Base-by-base conservation (phyloP, 2,329 filamentous ascomycete genomes). In the Colletotrichum ledebouriae region DNA sequence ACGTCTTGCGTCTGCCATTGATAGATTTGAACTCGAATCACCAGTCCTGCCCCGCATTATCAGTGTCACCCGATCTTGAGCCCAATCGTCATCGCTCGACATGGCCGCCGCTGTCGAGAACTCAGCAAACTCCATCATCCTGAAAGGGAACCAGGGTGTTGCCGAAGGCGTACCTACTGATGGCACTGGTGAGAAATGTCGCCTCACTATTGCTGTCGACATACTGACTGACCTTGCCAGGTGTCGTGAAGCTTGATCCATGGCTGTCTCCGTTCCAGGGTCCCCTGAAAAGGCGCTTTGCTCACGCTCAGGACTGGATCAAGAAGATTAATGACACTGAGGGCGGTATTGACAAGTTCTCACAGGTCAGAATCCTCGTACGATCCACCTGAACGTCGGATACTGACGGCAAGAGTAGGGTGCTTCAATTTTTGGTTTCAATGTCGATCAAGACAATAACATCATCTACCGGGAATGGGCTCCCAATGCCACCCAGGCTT, bases 381-480 rank as follows among this genome's bases (percentile, higher is more conserved):
- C 20, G 13, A 52, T 37, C 10, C 17, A 55, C 13, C 22, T 34
- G 6, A 12, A 37, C 15, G 29, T 17, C 29, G 20, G 13, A 34
- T 20, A 22, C 34, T 55, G 29, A 55, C 50, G 9, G 50, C 17
- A n/a, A 12, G 6, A 52, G 17, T 72, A 97, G 93, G 95, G 96
- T 50, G 92, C 89, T 71, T 94, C 98, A 76, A 90, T 86, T 71
- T 97, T 92, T 76, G 96, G 96, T 63, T 89, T 99, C 80, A 94
- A 93, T 73, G 90, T 96, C 69, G 86, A 91, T 76, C 83, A 88
- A 61, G 90, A 97, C 75, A 93, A 93, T 78, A 94, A 94, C 78
- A 94, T 99, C 72, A 85, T 86, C 66, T 99, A 99, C 80, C 88
- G 94, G 73, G 96, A 99, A 86, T 99, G 96, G 96, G 96, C 96